These are phyloP conservation scores for Coniochaeta ligniaria DNA, from an alignment of 2,329 filamentous ascomycete species.

Conservation along the genomic window DNA sequence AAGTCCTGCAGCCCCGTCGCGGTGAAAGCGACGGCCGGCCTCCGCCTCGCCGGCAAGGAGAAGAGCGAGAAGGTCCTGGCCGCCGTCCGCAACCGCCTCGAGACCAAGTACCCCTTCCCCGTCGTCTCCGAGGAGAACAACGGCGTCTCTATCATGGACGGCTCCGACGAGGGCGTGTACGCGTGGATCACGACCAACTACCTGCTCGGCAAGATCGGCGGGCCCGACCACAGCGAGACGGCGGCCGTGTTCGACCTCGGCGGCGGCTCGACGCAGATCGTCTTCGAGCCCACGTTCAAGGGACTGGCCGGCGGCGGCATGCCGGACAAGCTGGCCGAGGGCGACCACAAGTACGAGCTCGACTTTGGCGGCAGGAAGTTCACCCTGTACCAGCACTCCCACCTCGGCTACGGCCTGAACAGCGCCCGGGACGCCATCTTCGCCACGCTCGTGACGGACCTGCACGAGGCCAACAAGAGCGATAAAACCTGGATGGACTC, in stretches of 20 bases:
- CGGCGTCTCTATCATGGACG: constrained; percentile 95
- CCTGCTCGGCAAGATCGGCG: constrained; percentile 93
- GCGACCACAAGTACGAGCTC: constrained; percentile 93
- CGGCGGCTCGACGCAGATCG: constrained; percentile 95
- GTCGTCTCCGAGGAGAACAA: constrained; percentile 79
- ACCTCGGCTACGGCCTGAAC: constrained; percentile 96
- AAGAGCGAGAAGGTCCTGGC: constrained; percentile 78
- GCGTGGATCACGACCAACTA: constrained; percentile 99
- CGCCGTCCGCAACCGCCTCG: constrained; percentile 75
- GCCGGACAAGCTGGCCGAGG: constrained; percentile 76
- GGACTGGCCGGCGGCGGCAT: constrained; percentile 66
- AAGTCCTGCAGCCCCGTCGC: constrained; percentile 90
- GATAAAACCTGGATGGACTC: constrained; percentile 61
- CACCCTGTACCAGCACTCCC: constrained; percentile 94
- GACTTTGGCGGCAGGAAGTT: constrained; percentile 87
- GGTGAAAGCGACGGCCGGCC: constrained; percentile 95
- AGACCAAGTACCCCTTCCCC: constrained; percentile 89
- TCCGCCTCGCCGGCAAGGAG: constrained; percentile 77
- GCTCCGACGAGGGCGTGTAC: constrained; percentile 93
- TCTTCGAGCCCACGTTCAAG: constrained; percentile 93
- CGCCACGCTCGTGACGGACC: constrained; percentile 63
- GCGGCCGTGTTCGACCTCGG: constrained; percentile 91
- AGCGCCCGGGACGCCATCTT: constrained; percentile 85
- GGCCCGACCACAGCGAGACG: constrained; percentile 80
- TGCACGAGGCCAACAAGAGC: constrained; percentile 54